A percentile compares a stretch with the other conserved stretches of the same genome.
phyloP scores from a whole-genome alignment of 2,329 filamentous ascomycete species.

The Helminthosporium solani region DNA sequence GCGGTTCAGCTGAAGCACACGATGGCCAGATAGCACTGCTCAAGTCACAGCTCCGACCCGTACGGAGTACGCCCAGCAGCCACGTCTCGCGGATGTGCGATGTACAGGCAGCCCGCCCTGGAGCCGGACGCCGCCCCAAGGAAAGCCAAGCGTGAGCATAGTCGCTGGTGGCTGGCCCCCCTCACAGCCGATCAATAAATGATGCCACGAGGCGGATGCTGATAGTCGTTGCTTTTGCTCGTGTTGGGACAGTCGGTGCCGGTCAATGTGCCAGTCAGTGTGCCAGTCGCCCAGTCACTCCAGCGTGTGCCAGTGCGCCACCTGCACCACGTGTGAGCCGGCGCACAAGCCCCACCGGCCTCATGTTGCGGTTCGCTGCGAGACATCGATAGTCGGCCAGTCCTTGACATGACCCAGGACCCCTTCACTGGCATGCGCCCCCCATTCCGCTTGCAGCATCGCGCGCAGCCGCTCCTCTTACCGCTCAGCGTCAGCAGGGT shows the following conservation, averaged over 20 bases:
- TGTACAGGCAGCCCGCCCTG: too few relatives aligned
- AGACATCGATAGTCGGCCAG: neutral
- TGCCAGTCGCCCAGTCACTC: too few relatives aligned
- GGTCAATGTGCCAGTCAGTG: too few relatives aligned
- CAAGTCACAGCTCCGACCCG: too few relatives aligned
- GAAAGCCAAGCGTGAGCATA: too few relatives aligned
- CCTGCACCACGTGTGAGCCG: neutral
- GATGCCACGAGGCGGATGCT: neutral
- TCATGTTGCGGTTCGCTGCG: conserved; percentile 1
- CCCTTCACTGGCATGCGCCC: neutral
- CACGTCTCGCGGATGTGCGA: too few relatives aligned
- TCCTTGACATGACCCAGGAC: neutral
- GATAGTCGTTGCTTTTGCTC: neutral
- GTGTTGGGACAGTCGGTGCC: too few relatives aligned
- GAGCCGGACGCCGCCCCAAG: too few relatives aligned
- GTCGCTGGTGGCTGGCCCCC: too few relatives aligned
- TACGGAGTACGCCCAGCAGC: too few relatives aligned
- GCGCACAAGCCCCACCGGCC: neutral
- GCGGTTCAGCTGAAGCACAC: neutral
- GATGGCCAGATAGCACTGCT: too few relatives aligned
- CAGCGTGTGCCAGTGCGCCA: neutral
- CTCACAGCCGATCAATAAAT: too few relatives aligned
- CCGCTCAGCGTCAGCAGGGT: neutral
- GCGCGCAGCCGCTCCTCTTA: neutral
- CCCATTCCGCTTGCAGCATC: neutral